Evolutionary conservation across 352 stramenopile species (phyloP), one percentile per base, ranked within the genome.

Genomic region (Pythium periplocum): DNA sequence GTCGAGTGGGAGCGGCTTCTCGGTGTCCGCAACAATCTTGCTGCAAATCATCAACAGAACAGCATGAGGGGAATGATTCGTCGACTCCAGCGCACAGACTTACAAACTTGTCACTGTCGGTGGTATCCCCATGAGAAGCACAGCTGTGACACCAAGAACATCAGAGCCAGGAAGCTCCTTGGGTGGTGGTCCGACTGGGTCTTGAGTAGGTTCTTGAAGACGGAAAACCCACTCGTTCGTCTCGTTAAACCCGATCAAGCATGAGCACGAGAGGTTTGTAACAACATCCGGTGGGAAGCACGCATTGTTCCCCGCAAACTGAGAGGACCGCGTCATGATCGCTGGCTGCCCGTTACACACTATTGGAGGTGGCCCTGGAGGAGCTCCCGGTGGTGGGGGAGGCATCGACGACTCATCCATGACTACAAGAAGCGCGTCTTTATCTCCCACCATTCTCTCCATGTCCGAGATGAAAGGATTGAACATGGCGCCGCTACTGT

Each of bases 271-370:
- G 31, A 60, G 46, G 4, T 17, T 51, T 4, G 53, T 60, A 10
- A 26, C 40, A 4, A 60, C 46, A 36, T 60, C 43, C 7, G 53
- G 37, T 9, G 37, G 36, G 30, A 60, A 60, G 53, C 53, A 60
- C 38, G 34, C 45, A 47, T 47, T 38, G n/a, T 60, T 60, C 32
- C 37, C 43, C 7, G 26, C 46, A n/a, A 48, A 11, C 9, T 11
- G 9, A 11, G 12, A 11, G 2, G 45, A 36, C 38, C 12, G 4
- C 4, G 38, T 49, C 53, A 60, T 53, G 34, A 60, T 33, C 5
- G 53, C 53, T 17, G 53, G 53, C 2, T 38, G 46, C 12, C 53
- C 53, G 30, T 54, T n/a, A 35, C 53, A 60, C 9, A 60, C 39
- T 26, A 42, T 8, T 6, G 37, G 36, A 5, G 8, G 38, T 2